A percentile compares a stretch with the other conserved stretches of the same genome.
Conservation (phyloP, 139 green algal species). For the Limnomonas spitsbergensis region DNA sequence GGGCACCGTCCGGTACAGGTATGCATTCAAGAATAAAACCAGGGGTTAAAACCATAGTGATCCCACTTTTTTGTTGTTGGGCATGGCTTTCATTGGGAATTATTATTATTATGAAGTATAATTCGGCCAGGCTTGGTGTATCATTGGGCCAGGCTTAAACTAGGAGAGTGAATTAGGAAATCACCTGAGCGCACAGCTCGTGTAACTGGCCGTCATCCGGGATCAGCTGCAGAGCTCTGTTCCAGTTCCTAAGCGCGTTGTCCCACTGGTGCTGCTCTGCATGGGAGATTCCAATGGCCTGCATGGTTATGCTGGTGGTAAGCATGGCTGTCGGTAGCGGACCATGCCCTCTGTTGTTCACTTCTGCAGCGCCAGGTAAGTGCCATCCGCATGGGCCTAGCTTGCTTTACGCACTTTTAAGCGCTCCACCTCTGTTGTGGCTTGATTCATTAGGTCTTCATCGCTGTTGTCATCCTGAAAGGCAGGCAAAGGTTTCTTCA, state of each 20-base stretch:
- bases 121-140: background rate
- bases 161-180: background rate
- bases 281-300: background rate
- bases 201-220: slow-evolving; percentile 14
- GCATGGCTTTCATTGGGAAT: too few relatives aligned
- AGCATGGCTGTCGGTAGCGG: background rate
- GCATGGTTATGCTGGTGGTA: background rate
- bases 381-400: background rate
- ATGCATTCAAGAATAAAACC: background rate
- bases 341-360: too few relatives aligned
- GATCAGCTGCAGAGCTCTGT: slow-evolving; percentile 19
- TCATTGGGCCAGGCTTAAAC: background rate
- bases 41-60: background rate
- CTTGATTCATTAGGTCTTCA: slow-evolving; percentile 2
- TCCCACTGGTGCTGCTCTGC: background rate
- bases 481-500: background rate
- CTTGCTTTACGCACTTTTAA: background rate
- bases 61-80: too few relatives aligned
- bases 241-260: slow-evolving; percentile 7
- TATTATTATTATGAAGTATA: too few relatives aligned
- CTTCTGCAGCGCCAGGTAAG: background rate
- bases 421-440: background rate
- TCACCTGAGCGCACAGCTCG: slow-evolving; percentile 23
- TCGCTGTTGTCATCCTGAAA: background rate
- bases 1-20: background rate